phyloP scores from a whole-genome alignment of 2,329 filamentous ascomycete genomes.

The Magnaporthiopsis incrustans region DNA sequence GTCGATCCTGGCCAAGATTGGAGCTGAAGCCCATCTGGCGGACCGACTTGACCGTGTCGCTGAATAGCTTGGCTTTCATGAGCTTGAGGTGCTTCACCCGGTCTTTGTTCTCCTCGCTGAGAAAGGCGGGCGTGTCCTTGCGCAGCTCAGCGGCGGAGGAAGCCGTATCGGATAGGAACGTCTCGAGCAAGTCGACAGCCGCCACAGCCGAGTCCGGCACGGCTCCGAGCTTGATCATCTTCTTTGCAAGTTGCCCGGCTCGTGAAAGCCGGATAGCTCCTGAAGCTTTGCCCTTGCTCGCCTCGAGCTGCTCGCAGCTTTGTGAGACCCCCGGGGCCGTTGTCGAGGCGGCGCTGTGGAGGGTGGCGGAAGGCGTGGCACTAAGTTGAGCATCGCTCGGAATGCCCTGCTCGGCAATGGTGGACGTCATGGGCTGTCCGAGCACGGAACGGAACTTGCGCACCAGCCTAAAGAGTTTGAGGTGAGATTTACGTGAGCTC shows the following conservation, averaged over 20 bases:
- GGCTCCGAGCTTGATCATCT: conserved; percentile 42
- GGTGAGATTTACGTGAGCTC: conserved; percentile 82
- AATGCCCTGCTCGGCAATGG: conserved; percentile 49
- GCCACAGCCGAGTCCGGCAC: conserved; percentile 45
- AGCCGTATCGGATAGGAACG: conserved; percentile 62
- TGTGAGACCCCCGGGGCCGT: conserved; percentile 22
- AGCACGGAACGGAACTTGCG: conserved; percentile 80
- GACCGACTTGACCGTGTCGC: conserved; percentile 75
- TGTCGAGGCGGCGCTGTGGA: neutral
- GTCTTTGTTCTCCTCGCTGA: conserved; percentile 82
- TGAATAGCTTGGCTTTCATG: conserved; percentile 82
- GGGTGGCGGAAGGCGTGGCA: neutral
- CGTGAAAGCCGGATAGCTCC: conserved; percentile 62
- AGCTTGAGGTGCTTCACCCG: conserved; percentile 82
- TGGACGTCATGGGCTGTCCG: conserved; percentile 61
- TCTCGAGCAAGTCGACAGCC: conserved; percentile 51
- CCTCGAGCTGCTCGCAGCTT: conserved; percentile 25
- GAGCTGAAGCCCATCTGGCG: conserved; percentile 84
- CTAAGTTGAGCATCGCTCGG: conserved; percentile 36
- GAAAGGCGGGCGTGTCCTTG: conserved; percentile 70
- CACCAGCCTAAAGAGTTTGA: conserved; percentile 85
- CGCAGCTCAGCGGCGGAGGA: conserved; percentile 64
- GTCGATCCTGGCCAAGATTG: conserved; percentile 66
- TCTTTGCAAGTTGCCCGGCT: conserved; percentile 57
- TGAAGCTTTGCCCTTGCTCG: conserved; percentile 26